These are phyloP conservation scores for Beauveria sp. DNA, from an alignment of 2,329 filamentous ascomycete genomes.

Conservation along the genomic window DNA sequence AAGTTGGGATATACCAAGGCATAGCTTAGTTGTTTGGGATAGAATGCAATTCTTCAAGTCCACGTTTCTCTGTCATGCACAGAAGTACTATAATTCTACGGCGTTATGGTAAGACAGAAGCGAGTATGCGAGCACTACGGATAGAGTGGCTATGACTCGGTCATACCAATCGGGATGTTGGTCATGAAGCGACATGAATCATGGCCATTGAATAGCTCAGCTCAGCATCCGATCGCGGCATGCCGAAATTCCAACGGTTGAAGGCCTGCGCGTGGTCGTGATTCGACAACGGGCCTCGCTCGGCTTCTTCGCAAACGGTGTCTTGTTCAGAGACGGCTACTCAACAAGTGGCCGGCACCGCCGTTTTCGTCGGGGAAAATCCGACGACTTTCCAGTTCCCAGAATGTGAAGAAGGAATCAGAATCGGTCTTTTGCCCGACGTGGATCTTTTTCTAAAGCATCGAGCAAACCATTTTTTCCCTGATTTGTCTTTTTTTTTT, in stretches of 20 bases:
- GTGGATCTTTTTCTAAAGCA: no score
- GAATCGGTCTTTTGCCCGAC: no score
- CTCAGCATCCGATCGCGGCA: no score
- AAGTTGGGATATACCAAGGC: constrained; percentile 2
- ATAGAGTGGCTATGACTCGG: no score
- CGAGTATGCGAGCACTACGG: neutral
- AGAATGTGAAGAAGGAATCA: no score
- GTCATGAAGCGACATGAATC: no score
- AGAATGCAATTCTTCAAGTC: neutral
- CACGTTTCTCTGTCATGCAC: neutral
- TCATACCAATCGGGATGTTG: no score
- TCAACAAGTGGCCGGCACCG: neutral
- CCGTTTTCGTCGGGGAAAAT: neutral
- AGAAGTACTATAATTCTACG: no score
- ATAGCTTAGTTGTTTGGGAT: neutral
- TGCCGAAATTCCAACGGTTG: no score
- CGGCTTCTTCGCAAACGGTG: neutral
- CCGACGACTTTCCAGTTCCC: neutral
- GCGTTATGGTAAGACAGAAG: neutral
- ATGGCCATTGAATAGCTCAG: no score
- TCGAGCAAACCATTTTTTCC: no score
- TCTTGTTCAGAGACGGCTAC: neutral
- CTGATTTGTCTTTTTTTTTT: no score
- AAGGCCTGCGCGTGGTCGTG: neutral
- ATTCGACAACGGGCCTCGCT: neutral